Evolutionary conservation across 225 moss, liverwort and hornwort species (phyloP).

Genomic region (Straminergon stramineum): DNA sequence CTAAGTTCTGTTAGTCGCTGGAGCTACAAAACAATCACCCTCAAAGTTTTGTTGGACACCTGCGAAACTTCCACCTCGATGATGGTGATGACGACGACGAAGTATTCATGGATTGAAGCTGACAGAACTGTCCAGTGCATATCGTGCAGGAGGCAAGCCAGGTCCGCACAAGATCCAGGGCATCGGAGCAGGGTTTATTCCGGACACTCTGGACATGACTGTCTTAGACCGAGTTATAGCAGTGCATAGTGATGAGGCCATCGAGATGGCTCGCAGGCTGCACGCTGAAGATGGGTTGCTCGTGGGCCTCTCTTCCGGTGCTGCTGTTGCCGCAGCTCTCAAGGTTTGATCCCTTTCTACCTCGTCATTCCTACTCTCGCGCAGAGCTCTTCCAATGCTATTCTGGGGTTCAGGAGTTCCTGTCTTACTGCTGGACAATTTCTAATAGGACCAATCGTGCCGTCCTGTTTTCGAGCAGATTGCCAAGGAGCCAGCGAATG

Average conservation of each 20-base stretch:
- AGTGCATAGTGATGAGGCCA: slow-evolving; percentile 43
- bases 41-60: neutral
- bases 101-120: neutral
- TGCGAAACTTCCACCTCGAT: neutral
- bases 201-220: slow-evolving; percentile 15
- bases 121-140: neutral
- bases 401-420: neutral
- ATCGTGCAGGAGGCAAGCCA: neutral
- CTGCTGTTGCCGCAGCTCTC: slow-evolving; percentile 62
- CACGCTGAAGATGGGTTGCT: slow-evolving; percentile 71
- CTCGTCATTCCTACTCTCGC: no score
- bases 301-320: slow-evolving; percentile 79
- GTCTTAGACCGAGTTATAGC: slow-evolving; percentile 29
- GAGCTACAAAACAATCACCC: neutral
- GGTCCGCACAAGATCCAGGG: slow-evolving; percentile 26
- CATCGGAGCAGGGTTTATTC: slow-evolving; percentile 48
- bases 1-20: neutral
- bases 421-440: neutral
- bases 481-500: slow-evolving; percentile 68
- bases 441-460: neutral
- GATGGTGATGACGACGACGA: neutral
- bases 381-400: neutral
- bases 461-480: slow-evolving; percentile 17
- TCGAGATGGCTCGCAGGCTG: slow-evolving; percentile 50
- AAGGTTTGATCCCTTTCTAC: slow-evolving; percentile 9